Evolutionary conservation across 768 basidiomycete species (phyloP), one percentile per base, ranked within the genome.

Genomic region (Agaricus bisporus): DNA sequence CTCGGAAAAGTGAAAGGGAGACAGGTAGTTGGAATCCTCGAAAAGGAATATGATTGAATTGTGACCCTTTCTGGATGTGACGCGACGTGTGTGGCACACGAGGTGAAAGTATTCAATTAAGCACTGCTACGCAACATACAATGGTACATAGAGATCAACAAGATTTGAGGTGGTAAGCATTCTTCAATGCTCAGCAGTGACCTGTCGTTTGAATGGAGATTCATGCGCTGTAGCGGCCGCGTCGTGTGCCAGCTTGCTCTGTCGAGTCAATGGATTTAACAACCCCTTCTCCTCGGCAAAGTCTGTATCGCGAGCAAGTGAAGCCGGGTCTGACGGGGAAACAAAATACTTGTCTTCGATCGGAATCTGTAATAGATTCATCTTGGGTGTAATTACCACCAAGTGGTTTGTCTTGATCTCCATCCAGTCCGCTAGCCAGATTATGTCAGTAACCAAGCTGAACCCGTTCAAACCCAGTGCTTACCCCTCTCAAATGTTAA

Each of bases 341-440:
- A 94, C 90, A 68, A 91, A 92, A 70, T 83, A 95, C 66, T 92
- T 85, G 75, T 98, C 94, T 42, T 90, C 73, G 63, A 98, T 97
- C 2, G 95, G 95, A 59, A 95, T 91, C 66, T 95, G 92, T 17
- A 98, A 73, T 22, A 97, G 68, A 64, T 98, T 98, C 82, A 95
- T 93, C 75, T 92, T 93, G 37, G 91, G 90, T 0, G 95, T 98
- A 60, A 98, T 88, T 46, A 97, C 85, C 20, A 93, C 86, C 86
- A 98, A 88, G 58, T 91, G 85, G 67, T 99, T 98, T 11, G 92
- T 95, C 66, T 88, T 88, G 63, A 99, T 95, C 68, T 98, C 97
- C 87, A 98, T 95, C 97, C 97, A 99, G 67, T 99, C 97, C 48
- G 92, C 91, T 84, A 58, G 39, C 36, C 25, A 37, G 44, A 48